phyloP scores from a whole-genome alignment of 2,329 filamentous ascomycete species.

The Cylindrodendrum hubeiense region DNA sequence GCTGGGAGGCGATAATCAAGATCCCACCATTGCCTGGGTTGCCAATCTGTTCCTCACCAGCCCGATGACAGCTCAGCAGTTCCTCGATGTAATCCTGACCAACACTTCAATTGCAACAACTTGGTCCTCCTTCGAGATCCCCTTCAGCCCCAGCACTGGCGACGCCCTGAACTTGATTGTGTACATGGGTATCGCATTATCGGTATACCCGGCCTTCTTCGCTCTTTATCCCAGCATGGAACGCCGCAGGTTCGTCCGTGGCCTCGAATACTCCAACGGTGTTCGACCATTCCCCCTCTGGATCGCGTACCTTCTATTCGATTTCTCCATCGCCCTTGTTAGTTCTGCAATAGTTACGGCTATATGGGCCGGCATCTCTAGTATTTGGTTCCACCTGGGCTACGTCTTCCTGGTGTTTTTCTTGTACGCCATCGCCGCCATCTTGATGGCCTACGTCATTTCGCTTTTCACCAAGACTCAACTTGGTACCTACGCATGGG shows the following conservation, averaged over 20 bases:
- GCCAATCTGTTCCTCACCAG: slow-evolving; percentile 71
- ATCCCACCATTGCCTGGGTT: slow-evolving; percentile 78
- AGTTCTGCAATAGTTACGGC: slow-evolving; percentile 75
- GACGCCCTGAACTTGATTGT: slow-evolving; percentile 82
- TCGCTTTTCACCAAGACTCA: slow-evolving; percentile 85
- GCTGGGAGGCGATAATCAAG: slow-evolving; percentile 70
- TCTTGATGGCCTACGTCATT: slow-evolving; percentile 81
- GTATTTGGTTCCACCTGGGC: slow-evolving; percentile 81
- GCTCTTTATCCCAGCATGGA: slow-evolving; percentile 91
- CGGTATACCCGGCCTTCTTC: slow-evolving; percentile 87
- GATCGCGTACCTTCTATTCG: slow-evolving; percentile 85
- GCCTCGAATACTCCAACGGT: slow-evolving; percentile 92
- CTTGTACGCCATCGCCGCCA: slow-evolving; percentile 84
- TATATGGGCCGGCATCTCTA: slow-evolving; percentile 75
- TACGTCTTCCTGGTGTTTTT: slow-evolving; percentile 87
- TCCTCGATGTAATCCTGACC: slow-evolving; percentile 74
- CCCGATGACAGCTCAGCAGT: slow-evolving; percentile 73
- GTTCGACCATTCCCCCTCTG: slow-evolving; percentile 86
- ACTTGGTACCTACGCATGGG: slow-evolving; percentile 86
- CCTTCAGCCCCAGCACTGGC: slow-evolving; percentile 76
- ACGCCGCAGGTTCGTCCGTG: slow-evolving; percentile 81
- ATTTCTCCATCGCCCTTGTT: slow-evolving; percentile 78
- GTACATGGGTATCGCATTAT: slow-evolving; percentile 85
- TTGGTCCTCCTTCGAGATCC: slow-evolving; percentile 81
- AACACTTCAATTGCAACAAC: slow-evolving; percentile 77